These are phyloP conservation scores for Coniochaeta sp. DNA, from an alignment of 2,329 filamentous ascomycete species.

Conservation along the genomic window DNA sequence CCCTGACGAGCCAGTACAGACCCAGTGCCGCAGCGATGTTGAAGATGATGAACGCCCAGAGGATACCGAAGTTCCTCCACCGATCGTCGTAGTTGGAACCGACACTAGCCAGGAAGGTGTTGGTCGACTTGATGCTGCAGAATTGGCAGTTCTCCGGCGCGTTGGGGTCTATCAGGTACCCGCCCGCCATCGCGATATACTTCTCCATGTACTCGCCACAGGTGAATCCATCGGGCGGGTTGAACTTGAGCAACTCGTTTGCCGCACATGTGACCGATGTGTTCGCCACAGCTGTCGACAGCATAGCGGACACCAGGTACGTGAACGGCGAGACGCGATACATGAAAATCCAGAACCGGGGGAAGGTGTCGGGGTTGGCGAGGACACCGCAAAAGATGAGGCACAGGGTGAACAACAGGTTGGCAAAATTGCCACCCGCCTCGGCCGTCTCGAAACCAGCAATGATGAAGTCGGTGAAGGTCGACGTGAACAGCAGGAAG, in stretches of 20 bases:
- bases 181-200: slow-evolving; percentile 42
- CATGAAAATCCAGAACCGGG: slow-evolving; percentile 78
- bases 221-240: slow-evolving; percentile 48
- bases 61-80: slow-evolving; percentile 62
- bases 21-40: slow-evolving; percentile 39
- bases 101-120: slow-evolving; percentile 39
- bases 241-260: slow-evolving; percentile 64
- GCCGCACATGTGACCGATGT: slow-evolving; percentile 55
- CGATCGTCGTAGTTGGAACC: slow-evolving; percentile 47
- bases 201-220: slow-evolving; percentile 51
- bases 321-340: slow-evolving; percentile 77
- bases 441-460: slow-evolving; percentile 69
- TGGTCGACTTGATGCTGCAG: slow-evolving; percentile 44
- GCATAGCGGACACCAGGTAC: slow-evolving; percentile 68
- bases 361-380: slow-evolving; percentile 52
- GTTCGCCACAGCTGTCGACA: slow-evolving; percentile 63
- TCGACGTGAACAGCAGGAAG: slow-evolving; percentile 75
- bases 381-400: slow-evolving; percentile 74
- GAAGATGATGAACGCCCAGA: slow-evolving; percentile 46
- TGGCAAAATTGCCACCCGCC: slow-evolving; percentile 67
- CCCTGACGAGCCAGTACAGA: slow-evolving; percentile 3
- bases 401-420: slow-evolving; percentile 64
- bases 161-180: slow-evolving; percentile 41
- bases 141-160: slow-evolving; percentile 46
- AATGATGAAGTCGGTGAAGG: slow-evolving; percentile 73